Percentiles rank a stretch among this genome's conserved stretches.
These are phyloP conservation scores for Asterochloris sp. DNA, from an alignment of 139 green algal genomes.

Conservation along the genomic window DNA sequence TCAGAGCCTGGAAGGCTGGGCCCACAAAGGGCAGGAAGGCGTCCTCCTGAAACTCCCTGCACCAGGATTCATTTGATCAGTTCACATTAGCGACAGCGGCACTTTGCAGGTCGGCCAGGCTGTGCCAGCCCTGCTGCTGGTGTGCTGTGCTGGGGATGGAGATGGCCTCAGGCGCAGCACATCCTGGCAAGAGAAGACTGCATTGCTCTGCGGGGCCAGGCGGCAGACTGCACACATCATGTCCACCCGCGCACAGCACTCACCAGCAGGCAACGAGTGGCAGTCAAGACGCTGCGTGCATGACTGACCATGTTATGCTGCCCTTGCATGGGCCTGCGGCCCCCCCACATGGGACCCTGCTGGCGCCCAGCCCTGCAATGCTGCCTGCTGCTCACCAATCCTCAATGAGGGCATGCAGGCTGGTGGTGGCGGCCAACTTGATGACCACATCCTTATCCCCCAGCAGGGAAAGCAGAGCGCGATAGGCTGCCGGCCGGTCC, in stretches of 20 bases:
- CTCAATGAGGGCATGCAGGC: conserved; percentile 68
- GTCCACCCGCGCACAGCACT: not conserved
- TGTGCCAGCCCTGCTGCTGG: too few relatives aligned
- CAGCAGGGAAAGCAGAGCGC: conserved; percentile 42
- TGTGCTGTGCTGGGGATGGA: too few relatives aligned
- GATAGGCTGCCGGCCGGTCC: conserved; percentile 54
- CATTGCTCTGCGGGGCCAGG: not conserved
- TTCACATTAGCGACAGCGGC: too few relatives aligned
- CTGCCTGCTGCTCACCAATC: conserved; percentile 48
- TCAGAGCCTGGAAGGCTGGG: conserved; percentile 43
- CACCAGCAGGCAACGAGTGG: not conserved
- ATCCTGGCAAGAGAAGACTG: not conserved
- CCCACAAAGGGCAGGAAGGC: conserved; percentile 55
- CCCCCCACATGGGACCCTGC: not conserved
- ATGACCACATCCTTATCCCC: conserved; percentile 39
- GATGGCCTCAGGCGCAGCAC: too few relatives aligned
- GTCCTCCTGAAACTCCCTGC: conserved; percentile 61
- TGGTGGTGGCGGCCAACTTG: conserved; percentile 55
- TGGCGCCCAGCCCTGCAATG: not conserved
- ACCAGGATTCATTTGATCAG: not conserved
- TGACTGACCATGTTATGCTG: not conserved
- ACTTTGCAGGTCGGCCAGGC: too few relatives aligned
- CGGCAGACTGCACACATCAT: not conserved
- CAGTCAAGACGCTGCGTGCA: not conserved
- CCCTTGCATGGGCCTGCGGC: not conserved